These are phyloP conservation scores for Magnusiomyces fungicola DNA, from an alignment of 1,139 yeast genomes.

Conservation along the genomic window DNA sequence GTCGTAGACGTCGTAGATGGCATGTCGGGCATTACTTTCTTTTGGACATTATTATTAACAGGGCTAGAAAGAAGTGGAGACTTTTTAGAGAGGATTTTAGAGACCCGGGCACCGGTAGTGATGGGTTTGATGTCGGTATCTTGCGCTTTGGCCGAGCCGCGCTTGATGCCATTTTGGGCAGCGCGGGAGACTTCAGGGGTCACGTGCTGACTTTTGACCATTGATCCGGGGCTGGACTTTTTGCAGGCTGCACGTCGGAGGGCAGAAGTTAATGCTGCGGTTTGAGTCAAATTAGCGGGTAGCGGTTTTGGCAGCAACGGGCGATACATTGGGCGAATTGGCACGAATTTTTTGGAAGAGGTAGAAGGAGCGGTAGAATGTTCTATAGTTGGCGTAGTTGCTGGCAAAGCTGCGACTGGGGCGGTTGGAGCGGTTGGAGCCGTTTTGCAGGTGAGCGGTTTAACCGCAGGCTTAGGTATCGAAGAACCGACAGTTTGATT, in stretches of 20 bases:
- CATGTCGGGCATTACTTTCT: not conserved
- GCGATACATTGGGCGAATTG: slow-evolving; percentile 33
- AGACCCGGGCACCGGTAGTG: no score
- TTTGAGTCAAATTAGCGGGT: slow-evolving; percentile 1
- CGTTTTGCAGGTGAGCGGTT: no score
- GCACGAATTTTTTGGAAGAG: slow-evolving; percentile 24
- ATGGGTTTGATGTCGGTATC: no score
- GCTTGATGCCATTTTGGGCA: not conserved
- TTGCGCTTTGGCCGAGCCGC: slow-evolving; percentile 1
- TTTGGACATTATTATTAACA: not conserved
- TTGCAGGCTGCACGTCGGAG: slow-evolving; percentile 2
- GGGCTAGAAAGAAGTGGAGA: not conserved
- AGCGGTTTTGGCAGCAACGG: slow-evolving; percentile 33
- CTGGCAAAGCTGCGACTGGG: no score
- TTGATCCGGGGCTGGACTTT: slow-evolving; percentile 1
- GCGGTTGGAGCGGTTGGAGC: no score
- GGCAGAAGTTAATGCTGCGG: not conserved
- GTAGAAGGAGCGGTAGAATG: slow-evolving; percentile 8
- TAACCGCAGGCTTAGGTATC: no score
- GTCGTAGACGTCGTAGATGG: not conserved
- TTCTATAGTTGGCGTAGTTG: not conserved
- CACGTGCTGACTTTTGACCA: not conserved
- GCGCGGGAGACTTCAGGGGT: not conserved
- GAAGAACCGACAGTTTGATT: no score
- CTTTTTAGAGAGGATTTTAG: not conserved